A percentile compares a stretch with the other conserved stretches of the same genome.
Conservation (phyloP, 495 filamentous ascomycete species). For the Parathielavia hyrcaniae region DNA sequence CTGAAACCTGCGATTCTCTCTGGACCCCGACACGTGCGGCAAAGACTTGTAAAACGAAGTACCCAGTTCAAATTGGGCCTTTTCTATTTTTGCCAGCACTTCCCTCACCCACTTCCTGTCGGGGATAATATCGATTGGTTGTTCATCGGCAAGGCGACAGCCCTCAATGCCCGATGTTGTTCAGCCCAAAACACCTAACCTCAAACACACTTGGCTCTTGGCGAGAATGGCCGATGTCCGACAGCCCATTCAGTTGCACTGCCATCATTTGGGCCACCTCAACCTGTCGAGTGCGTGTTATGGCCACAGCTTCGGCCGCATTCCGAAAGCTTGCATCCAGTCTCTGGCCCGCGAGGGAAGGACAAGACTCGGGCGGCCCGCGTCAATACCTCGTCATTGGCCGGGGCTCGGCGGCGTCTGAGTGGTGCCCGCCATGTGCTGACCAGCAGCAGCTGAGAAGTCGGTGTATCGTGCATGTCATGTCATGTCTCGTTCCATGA, state of each 20-base stretch:
- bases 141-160: too few relatives aligned
- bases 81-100: too few relatives aligned
- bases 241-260: background rate
- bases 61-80: too few relatives aligned
- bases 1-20: too few relatives aligned
- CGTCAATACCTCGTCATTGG: constrained; percentile 2
- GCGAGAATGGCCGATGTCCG: background rate
- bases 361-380: background rate
- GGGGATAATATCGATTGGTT: too few relatives aligned
- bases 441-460: constrained; percentile 1
- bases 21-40: too few relatives aligned
- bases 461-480: constrained; percentile 11
- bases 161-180: too few relatives aligned
- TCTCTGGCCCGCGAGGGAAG: background rate
- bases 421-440: constrained; percentile 9
- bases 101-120: too few relatives aligned
- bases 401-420: background rate
- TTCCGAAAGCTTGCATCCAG: constrained; percentile 10
- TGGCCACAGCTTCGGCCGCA: background rate
- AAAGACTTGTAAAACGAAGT: too few relatives aligned
- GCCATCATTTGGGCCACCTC: background rate
- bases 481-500: constrained; percentile 13
- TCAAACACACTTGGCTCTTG: background rate
- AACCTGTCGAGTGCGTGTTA: background rate
- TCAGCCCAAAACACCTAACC: too few relatives aligned